These are phyloP conservation scores for Ogataea hybrid DNA, from an alignment of 1,139 yeast species.

Conservation along the genomic window DNA sequence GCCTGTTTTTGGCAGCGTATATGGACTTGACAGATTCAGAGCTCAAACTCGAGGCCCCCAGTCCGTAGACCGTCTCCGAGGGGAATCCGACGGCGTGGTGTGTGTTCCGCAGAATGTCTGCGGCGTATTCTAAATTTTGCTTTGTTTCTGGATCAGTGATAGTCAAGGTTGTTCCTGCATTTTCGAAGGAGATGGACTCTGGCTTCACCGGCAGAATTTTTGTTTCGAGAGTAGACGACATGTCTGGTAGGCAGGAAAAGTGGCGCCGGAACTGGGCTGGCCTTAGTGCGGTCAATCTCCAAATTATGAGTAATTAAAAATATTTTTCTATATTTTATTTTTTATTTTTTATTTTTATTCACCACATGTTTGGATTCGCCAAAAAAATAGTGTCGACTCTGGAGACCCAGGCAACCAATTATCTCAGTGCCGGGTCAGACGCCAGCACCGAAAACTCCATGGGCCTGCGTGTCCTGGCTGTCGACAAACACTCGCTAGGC, in stretches of 20 bases:
- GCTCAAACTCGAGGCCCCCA: slow-evolving; percentile 82
- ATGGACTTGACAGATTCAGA: slow-evolving; percentile 75
- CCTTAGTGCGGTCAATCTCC: not conserved
- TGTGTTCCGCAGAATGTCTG: slow-evolving; percentile 49
- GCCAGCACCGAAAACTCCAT: slow-evolving; percentile 28
- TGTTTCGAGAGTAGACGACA: slow-evolving; percentile 31
- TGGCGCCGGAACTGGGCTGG: slow-evolving; percentile 1
- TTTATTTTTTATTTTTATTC: not conserved
- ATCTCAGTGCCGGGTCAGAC: slow-evolving; percentile 16
- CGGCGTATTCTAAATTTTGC: slow-evolving; percentile 54
- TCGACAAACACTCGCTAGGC: slow-evolving; percentile 42
- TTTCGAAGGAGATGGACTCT: slow-evolving; percentile 38
- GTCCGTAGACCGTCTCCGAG: slow-evolving; percentile 94
- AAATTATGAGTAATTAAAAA: not conserved
- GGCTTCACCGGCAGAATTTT: slow-evolving; percentile 46
- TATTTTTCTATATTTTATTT: not conserved
- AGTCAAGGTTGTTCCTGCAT: slow-evolving; percentile 27
- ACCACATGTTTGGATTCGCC: slow-evolving; percentile 80
- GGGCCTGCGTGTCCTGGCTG: slow-evolving; percentile 58
- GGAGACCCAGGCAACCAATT: slow-evolving; percentile 40
- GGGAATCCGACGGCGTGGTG: slow-evolving; percentile 83
- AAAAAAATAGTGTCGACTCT: slow-evolving; percentile 76
- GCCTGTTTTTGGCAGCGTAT: slow-evolving; percentile 86
- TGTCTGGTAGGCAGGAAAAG: not conserved
- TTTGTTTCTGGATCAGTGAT: slow-evolving; percentile 54